These are phyloP conservation scores for Urochloa ruziziensis DNA, from an alignment of 176 grass and related monocot genomes.

Conservation along the genomic window DNA sequence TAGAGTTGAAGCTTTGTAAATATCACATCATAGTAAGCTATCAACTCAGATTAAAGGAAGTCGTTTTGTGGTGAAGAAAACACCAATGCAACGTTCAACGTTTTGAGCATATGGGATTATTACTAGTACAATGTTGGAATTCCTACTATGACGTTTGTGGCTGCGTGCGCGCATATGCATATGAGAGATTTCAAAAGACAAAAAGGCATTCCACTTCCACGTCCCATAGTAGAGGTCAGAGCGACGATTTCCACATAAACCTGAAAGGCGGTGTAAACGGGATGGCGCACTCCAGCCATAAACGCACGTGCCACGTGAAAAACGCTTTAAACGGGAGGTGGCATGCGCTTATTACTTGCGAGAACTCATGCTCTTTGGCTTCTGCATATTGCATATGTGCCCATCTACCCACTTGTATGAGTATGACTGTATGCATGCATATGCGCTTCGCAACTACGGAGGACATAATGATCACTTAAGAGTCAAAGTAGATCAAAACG, in stretches of 20 bases:
- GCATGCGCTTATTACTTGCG: background rate
- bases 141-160: background rate
- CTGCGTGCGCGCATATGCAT: background rate
- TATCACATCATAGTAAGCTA: background rate
- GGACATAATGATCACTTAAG: no score
- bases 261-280: conserved; percentile 5
- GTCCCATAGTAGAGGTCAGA: background rate
- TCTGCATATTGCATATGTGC: background rate
- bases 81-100: background rate
- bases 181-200: background rate
- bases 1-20: background rate
- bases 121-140: background rate
- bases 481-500: no score
- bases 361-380: background rate
- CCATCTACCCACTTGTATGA: background rate
- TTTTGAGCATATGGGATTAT: background rate
- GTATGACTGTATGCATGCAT: background rate
- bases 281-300: background rate
- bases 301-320: conserved; percentile 9
- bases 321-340: background rate
- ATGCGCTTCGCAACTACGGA: background rate
- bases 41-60: background rate
- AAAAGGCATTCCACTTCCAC: background rate
- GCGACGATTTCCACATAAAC: background rate
- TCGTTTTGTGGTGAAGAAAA: background rate